Conservation (phyloP, 495 filamentous ascomycete genomes). For the Aspergillus affinis region DNA sequence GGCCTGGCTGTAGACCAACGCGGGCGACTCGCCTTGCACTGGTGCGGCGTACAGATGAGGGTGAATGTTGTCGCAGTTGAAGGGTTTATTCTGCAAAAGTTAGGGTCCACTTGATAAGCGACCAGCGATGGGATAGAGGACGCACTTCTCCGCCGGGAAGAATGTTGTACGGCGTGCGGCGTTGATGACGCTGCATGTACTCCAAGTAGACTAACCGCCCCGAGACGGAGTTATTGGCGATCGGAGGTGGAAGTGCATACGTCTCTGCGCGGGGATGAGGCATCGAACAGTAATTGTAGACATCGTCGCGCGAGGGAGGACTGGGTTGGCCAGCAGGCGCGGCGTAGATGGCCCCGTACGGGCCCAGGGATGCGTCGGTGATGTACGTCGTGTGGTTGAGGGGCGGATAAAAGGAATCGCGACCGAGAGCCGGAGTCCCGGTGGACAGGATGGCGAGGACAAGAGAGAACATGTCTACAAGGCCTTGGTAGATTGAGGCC, state of each 20-base stretch:
- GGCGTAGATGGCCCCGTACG: constrained; percentile 41
- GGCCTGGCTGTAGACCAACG: constrained; percentile 41
- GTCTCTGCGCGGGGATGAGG: constrained; percentile 42
- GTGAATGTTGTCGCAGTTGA: constrained; percentile 40
- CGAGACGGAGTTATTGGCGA: constrained; percentile 28
- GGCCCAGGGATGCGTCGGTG: constrained; percentile 37
- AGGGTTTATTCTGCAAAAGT: constrained; percentile 37
- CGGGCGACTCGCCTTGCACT: constrained; percentile 24
- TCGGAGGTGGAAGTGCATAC: constrained; percentile 31
- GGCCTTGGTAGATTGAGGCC: constrained; percentile 9
- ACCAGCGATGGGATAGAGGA: background rate
- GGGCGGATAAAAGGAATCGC: constrained; percentile 41
- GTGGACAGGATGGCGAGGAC: constrained; percentile 2
- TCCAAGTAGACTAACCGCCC: constrained; percentile 40
- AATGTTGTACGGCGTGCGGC: constrained; percentile 44
- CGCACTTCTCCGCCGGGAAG: constrained; percentile 42
- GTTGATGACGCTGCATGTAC: constrained; percentile 45
- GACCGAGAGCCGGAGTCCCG: constrained; percentile 11
- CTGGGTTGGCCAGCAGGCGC: constrained; percentile 32
- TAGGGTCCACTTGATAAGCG: background rate
- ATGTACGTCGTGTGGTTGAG: constrained; percentile 42
- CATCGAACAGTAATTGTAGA: constrained; percentile 47
- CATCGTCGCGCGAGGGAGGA: constrained; percentile 23
- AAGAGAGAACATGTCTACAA: constrained; percentile 11
- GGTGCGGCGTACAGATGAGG: constrained; percentile 40